These are phyloP conservation scores for Sicyos edulis DNA, from an alignment of 306 rosid species.

Conservation along the genomic window DNA sequence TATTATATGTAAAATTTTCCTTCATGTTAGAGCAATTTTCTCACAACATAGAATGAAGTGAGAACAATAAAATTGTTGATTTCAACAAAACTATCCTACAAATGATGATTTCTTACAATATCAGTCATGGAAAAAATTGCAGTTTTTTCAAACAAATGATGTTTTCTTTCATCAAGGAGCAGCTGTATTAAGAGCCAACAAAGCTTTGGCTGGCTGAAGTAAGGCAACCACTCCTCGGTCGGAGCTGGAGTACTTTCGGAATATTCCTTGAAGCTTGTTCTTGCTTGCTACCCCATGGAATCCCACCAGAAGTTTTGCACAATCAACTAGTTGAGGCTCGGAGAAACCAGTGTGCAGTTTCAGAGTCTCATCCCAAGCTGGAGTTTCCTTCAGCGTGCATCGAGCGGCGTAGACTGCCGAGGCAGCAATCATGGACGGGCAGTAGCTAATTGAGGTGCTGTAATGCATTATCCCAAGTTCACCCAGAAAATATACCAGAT, in stretches of 20 bases:
- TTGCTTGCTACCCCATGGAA: slow-evolving; percentile 38
- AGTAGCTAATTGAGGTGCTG: slow-evolving; percentile 38
- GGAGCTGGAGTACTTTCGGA: slow-evolving; percentile 43
- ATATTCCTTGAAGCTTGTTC: slow-evolving; percentile 51
- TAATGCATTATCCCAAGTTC: slow-evolving; percentile 76
- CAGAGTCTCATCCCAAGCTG: slow-evolving; percentile 70
- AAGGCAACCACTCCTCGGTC: slow-evolving; percentile 55
- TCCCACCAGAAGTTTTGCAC: slow-evolving; percentile 50
- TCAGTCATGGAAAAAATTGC: no score
- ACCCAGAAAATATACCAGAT: slow-evolving; percentile 55
- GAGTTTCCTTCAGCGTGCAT: slow-evolving; percentile 54
- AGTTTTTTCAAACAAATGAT: no score
- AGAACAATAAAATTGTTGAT: no score
- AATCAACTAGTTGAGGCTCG: slow-evolving; percentile 56
- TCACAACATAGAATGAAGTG: no score
- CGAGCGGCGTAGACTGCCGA: slow-evolving; percentile 79
- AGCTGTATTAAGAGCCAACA: slow-evolving; percentile 8
- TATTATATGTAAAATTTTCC: no score
- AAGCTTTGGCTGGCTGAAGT: slow-evolving; percentile 49
- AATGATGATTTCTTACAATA: no score
- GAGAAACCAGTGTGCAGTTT: slow-evolving; percentile 62
- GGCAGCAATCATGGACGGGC: slow-evolving; percentile 90
- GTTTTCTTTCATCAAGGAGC: not conserved
- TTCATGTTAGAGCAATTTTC: no score
- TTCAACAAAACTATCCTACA: not conserved